Conservation (phyloP, 768 basidiomycete species). For the Macrolepiota albuminosa region DNA sequence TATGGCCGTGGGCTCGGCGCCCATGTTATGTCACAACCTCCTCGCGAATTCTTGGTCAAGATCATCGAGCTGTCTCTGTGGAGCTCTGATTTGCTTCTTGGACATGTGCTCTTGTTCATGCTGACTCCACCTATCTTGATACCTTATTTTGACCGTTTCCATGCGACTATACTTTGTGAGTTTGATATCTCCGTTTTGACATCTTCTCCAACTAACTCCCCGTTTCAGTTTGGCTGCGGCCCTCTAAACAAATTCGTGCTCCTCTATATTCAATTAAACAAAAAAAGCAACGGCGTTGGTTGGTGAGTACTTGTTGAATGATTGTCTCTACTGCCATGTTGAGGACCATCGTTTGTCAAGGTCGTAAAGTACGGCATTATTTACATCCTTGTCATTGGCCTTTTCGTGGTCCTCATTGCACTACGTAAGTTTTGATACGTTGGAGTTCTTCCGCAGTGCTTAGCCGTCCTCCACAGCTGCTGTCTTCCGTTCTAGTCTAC, state of each 20-base stretch:
- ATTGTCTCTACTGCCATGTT: not conserved
- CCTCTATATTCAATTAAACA: slow-evolving; percentile 89
- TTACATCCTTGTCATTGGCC: slow-evolving; percentile 61
- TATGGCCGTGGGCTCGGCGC: slow-evolving; percentile 90
- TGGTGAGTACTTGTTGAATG: slow-evolving; percentile 45
- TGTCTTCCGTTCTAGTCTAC: slow-evolving; percentile 55
- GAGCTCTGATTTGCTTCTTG: slow-evolving; percentile 90
- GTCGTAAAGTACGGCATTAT: slow-evolving; percentile 81
- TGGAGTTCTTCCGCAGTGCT: not conserved
- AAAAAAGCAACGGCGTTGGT: slow-evolving; percentile 84
- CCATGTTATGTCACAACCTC: slow-evolving; percentile 95
- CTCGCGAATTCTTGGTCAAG: slow-evolving; percentile 96
- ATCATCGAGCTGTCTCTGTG: slow-evolving; percentile 94
- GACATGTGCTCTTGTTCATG: slow-evolving; percentile 86
- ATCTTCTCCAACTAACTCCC: not conserved
- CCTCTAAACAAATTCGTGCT: slow-evolving; percentile 90
- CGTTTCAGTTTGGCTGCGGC: slow-evolving; percentile 83
- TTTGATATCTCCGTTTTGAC: slow-evolving; percentile 8
- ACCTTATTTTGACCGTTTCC: slow-evolving; percentile 88
- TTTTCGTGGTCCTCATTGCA: slow-evolving; percentile 74
- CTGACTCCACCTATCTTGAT: slow-evolving; percentile 83
- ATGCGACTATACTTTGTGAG: slow-evolving; percentile 89
- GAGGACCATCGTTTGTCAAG: slow-evolving; percentile 27
- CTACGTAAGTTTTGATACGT: slow-evolving; percentile 52
- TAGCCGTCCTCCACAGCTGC: slow-evolving; percentile 36